Base-by-base conservation (phyloP, 164 flowering plant genomes). In the Dillenia suffruticosa region DNA sequence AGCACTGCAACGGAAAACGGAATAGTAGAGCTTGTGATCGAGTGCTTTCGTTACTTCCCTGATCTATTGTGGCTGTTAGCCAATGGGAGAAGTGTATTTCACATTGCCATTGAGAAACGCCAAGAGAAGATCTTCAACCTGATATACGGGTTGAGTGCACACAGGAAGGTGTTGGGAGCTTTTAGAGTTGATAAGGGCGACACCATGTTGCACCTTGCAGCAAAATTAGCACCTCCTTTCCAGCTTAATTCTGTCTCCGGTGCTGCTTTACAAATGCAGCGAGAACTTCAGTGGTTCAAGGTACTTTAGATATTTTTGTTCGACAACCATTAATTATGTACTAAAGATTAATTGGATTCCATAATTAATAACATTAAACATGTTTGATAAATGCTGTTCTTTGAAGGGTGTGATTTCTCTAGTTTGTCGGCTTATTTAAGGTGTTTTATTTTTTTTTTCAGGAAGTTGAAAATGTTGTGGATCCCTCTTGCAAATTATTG, bases 221-320 rank as follows among this genome's bases (percentile, higher is more conserved):
- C 54, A 46, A 47, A 32, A 46, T 10, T 63, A n/a, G 26, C 66
- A n/a, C 66, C 54, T 46, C 17, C 32, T 9, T 40, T 45, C 15
- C 54, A 26, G 46, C 53, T 55, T 1, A 47, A 24, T 54, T 8
- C 12, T 2, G 54, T 56, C 0, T 47, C 59, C 32, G 59, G 66
- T 63, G 52, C 66, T 9, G 66, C 66, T 12, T 12, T 63, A n/a
- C 66, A 63, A 26, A 55, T 63, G 59, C 66, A 63, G 17, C 46
- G 66, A 32, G 58, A 54, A 24, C 14, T 45, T 1, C 58, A 62
- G 12, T 62, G 64, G 57, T 44, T 13, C 22, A 52, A 62, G 64
- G 49, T 49, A 55, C 14, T 32, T 32, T 40, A 9, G 45, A 19
- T 19, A 1, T 55, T 11, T 3, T 9, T 22, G 57, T 13, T 54